These are phyloP conservation scores for Solanum sitiens DNA, from an alignment of 257 asterid genomes.

Conservation along the genomic window DNA sequence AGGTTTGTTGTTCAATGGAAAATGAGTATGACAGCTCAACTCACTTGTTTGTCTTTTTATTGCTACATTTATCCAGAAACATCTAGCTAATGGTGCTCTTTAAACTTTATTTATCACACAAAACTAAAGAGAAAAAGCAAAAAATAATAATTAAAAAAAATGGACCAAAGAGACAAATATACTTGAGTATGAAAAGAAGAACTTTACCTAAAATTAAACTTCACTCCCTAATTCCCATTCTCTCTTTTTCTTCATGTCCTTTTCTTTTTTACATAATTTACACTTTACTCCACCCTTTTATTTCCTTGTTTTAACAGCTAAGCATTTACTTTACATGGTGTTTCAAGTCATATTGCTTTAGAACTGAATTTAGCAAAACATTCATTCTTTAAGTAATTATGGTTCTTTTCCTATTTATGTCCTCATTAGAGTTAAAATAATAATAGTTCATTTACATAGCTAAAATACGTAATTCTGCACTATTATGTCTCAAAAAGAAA, in stretches of 20 bases:
- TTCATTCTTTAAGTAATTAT: background rate
- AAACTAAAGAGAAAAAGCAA: background rate
- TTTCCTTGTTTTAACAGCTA: background rate
- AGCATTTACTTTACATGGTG: background rate
- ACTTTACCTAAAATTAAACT: background rate
- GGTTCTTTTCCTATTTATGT: background rate
- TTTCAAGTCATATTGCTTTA: background rate
- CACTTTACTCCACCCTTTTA: background rate
- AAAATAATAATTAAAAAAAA: background rate
- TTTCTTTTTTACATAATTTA: background rate
- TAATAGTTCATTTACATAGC: background rate
- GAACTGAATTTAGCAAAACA: background rate
- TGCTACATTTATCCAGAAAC: conserved; percentile 21
- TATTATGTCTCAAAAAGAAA: background rate
- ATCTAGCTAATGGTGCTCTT: background rate
- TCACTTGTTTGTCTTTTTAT: conserved; percentile 3
- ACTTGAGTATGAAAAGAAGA: background rate
- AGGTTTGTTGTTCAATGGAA: background rate
- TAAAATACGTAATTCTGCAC: background rate
- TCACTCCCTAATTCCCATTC: background rate
- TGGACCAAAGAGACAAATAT: background rate
- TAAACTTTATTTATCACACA: background rate
- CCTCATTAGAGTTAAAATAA: background rate
- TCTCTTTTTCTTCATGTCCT: background rate
- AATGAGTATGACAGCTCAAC: conserved; percentile 12